Conservation (phyloP, 768 basidiomycete species). For the Lentinula sp. region DNA sequence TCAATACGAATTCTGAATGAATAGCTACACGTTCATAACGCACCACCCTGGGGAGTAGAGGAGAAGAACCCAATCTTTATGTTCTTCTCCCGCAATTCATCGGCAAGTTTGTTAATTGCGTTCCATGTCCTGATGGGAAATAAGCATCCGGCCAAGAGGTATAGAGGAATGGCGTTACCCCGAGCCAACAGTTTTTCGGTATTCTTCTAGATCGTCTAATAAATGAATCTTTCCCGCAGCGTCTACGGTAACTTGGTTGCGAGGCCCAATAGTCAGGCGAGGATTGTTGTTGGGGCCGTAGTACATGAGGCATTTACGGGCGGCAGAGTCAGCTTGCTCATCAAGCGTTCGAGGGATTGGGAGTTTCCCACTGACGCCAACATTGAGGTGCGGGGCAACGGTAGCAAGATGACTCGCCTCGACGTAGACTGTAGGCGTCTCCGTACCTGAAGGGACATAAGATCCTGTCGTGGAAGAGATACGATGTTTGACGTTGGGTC, state of each 20-base stretch:
- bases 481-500: conserved; percentile 77
- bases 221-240: conserved; percentile 83
- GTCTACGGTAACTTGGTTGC: conserved; percentile 87
- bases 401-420: conserved; percentile 48
- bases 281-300: conserved; percentile 82
- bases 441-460: conserved; percentile 68
- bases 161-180: conserved; percentile 28
- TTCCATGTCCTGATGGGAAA: conserved; percentile 57
- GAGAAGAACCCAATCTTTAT: conserved; percentile 92
- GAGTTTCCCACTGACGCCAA: conserved; percentile 48
- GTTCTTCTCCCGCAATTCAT: conserved; percentile 81
- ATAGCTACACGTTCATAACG: conserved; percentile 15
- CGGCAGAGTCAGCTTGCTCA: conserved; percentile 83
- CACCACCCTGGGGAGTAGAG: conserved; percentile 91
- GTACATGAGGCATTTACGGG: conserved; percentile 79
- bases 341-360: conserved; percentile 75
- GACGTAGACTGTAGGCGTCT: conserved; percentile 68
- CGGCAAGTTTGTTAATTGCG: conserved; percentile 73
- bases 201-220: conserved; percentile 77
- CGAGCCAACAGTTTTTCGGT: conserved; percentile 61
- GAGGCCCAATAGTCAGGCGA: conserved; percentile 72
- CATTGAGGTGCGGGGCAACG: conserved; percentile 29
- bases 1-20: conserved; percentile 12
- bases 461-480: conserved; percentile 78
- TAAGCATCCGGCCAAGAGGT: conserved; percentile 7